Percentiles rank a stretch among this genome's conserved stretches.
phyloP scores from a whole-genome alignment of 78 protist species.

The Dictyostelium discoideum region DNA sequence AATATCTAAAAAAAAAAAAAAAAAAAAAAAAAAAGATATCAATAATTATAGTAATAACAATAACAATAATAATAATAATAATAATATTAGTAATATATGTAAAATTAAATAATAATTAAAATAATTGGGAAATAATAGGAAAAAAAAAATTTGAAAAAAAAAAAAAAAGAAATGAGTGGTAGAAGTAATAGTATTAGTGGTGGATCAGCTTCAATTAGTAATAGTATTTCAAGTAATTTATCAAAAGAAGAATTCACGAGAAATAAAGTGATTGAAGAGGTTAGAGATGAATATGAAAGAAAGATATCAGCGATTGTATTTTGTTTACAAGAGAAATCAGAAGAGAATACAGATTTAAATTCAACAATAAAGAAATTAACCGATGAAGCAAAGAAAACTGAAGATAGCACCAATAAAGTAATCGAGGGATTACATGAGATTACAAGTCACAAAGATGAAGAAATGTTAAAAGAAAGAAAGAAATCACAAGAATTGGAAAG shows the following conservation, averaged over 20 bases:
- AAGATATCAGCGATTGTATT: conserved; percentile 44
- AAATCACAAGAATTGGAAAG: conserved; percentile 46
- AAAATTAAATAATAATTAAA: no score
- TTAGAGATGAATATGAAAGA: conserved; percentile 62
- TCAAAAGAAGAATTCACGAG: conserved; percentile 50
- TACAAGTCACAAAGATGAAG: conserved; percentile 48
- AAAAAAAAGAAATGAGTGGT: not conserved
- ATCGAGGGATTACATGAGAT: conserved; percentile 60
- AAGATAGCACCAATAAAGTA: not conserved
- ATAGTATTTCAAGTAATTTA: not conserved
- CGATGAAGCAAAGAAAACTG: not conserved
- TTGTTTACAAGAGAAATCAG: conserved; percentile 65
- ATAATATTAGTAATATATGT: no score
- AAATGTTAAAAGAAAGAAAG: conserved; percentile 24
- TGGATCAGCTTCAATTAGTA: not conserved
- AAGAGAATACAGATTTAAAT: conserved; percentile 57
- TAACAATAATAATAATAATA: no score
- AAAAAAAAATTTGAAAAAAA: no score
- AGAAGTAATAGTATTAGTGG: not conserved
- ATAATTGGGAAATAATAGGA: no score
- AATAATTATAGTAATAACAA: no score
- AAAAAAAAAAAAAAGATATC: no score
- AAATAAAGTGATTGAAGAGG: conserved; percentile 15
- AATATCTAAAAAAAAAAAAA: no score
- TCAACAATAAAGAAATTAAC: not conserved